Percentiles rank a stretch among this genome's conserved stretches.
phyloP scores from a whole-genome alignment of 129 eudicot genomes.

The Deinandra increscens region DNA sequence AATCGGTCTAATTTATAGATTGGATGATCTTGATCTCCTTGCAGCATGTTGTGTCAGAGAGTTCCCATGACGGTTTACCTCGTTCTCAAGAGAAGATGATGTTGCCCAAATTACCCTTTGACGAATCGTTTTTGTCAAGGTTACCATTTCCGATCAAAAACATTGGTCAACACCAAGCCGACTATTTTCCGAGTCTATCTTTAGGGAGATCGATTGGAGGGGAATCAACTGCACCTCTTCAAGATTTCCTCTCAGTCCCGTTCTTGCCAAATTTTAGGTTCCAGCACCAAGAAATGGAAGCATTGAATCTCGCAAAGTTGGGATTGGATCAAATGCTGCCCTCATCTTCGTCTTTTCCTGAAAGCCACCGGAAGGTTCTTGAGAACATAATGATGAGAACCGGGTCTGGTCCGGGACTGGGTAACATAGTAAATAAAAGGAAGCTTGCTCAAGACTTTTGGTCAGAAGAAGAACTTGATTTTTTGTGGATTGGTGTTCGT shows the following conservation, averaged over 20 bases:
- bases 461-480: slow-evolving; percentile 97
- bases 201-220: slow-evolving; percentile 56
- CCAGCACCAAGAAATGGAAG: slow-evolving; percentile 58
- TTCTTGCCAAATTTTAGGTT: slow-evolving; percentile 61
- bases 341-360: slow-evolving; percentile 60
- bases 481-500: slow-evolving; percentile 91
- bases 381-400: slow-evolving; percentile 81
- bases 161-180: slow-evolving; percentile 44
- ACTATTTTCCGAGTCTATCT: slow-evolving; percentile 58
- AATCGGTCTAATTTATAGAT: background rate
- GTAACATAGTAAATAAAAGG: slow-evolving; percentile 39
- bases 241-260: slow-evolving; percentile 44
- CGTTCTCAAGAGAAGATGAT: slow-evolving; percentile 51
- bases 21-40: slow-evolving; percentile 29
- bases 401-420: slow-evolving; percentile 56
- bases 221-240: slow-evolving; percentile 31
- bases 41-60: slow-evolving; percentile 58
- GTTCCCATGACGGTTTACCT: slow-evolving; percentile 33
- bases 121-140: slow-evolving; percentile 53
- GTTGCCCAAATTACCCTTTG: slow-evolving; percentile 66
- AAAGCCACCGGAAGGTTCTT: slow-evolving; percentile 81
- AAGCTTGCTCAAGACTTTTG: slow-evolving; percentile 58
- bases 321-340: slow-evolving; percentile 58
- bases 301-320: slow-evolving; percentile 42
- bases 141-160: slow-evolving; percentile 47